Conservation (phyloP, 306 rosid species). For the Begonia peltatifolia region DNA sequence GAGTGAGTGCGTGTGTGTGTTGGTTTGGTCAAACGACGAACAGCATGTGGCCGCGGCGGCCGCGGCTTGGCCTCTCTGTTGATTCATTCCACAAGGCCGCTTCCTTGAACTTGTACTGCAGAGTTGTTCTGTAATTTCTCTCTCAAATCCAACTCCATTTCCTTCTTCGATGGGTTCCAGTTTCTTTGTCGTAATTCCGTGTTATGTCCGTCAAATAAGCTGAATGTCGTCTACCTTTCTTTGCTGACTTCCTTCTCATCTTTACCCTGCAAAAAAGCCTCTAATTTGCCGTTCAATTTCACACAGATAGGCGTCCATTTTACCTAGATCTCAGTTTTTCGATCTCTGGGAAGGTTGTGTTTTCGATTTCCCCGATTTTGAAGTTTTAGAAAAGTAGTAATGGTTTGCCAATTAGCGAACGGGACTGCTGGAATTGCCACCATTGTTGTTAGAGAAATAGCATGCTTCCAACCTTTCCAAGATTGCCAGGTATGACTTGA, state of each 20-base stretch:
- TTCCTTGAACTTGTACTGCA: slow-evolving; percentile 71
- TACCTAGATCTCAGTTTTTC: slow-evolving; percentile 3
- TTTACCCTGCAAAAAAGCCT: not conserved
- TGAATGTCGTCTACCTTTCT: slow-evolving; percentile 21
- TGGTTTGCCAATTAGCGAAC: slow-evolving; percentile 99
- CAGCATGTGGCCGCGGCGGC: not conserved
- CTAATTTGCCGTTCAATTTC: not conserved
- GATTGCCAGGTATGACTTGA: slow-evolving; percentile 75
- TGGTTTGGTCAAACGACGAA: not conserved
- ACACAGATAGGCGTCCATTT: not conserved
- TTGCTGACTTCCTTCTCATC: not conserved
- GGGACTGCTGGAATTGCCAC: slow-evolving; percentile 77
- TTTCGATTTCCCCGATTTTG: slow-evolving; percentile 11
- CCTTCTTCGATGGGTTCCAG: slow-evolving; percentile 71
- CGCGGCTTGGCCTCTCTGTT: slow-evolving; percentile 54
- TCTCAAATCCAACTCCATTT: slow-evolving; percentile 2
- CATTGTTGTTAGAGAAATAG: slow-evolving; percentile 80
- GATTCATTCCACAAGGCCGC: slow-evolving; percentile 64
- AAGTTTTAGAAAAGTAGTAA: slow-evolving; percentile 66
- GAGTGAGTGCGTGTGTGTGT: not conserved
- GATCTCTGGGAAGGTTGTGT: slow-evolving; percentile 26
- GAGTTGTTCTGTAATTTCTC: slow-evolving; percentile 58
- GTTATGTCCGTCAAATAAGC: slow-evolving; percentile 87
- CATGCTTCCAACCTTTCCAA: slow-evolving; percentile 89
- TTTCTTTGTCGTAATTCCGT: slow-evolving; percentile 69